phyloP scores from a whole-genome alignment of 2,329 filamentous ascomycete species.

The Penicillium sp. region DNA sequence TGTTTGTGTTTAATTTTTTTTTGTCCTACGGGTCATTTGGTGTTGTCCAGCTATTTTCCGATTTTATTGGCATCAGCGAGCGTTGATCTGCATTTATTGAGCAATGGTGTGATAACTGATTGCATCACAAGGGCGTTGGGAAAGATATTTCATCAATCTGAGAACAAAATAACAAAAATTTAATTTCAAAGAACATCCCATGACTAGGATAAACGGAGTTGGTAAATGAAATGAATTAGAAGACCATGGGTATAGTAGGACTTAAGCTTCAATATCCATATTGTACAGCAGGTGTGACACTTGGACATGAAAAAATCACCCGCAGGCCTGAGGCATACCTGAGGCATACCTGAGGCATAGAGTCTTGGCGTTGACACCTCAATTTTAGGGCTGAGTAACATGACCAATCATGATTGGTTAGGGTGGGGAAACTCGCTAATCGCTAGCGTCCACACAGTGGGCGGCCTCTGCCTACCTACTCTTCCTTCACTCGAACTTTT shows the following conservation, averaged over 20 bases:
- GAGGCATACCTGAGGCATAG: background rate
- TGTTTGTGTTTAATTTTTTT: background rate
- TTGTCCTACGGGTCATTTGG: background rate
- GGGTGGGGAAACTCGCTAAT: constrained; percentile 34
- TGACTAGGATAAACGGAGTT: too few relatives aligned
- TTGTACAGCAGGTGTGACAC: too few relatives aligned
- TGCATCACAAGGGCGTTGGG: background rate
- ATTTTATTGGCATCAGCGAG: background rate
- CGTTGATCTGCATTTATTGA: background rate
- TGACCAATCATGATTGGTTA: constrained; percentile 23
- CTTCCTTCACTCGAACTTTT: constrained; percentile 37
- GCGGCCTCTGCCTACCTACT: constrained; percentile 35
- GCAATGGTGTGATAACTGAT: background rate
- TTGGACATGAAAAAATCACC: background rate
- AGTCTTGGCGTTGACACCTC: background rate
- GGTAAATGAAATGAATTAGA: too few relatives aligned
- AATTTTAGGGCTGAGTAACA: constrained; percentile 14
- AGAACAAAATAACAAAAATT: background rate
- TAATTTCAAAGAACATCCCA: background rate
- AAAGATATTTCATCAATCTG: background rate
- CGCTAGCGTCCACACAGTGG: constrained; percentile 44
- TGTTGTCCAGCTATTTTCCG: background rate
- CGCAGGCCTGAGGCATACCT: background rate
- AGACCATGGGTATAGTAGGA: too few relatives aligned
- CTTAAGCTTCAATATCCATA: too few relatives aligned